phyloP scores from a whole-genome alignment of 2,329 filamentous ascomycete species.

The Botrytis porri region DNA sequence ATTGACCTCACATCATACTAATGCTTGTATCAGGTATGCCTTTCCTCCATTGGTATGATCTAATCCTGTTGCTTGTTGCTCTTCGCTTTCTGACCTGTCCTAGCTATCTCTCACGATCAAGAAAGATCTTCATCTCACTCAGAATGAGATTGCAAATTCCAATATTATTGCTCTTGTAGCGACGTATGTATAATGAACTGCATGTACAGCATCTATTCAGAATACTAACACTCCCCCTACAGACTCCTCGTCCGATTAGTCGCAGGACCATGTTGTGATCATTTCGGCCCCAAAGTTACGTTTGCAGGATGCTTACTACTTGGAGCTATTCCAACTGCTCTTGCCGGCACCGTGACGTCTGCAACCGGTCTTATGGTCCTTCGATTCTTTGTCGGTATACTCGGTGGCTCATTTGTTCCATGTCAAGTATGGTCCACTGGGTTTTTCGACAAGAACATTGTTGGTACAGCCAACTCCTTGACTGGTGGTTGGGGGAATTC shows the following conservation, averaged over 20 bases:
- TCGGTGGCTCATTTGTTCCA: slow-evolving; percentile 75
- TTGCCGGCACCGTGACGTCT: slow-evolving; percentile 73
- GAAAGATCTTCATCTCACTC: slow-evolving; percentile 69
- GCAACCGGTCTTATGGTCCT: slow-evolving; percentile 66
- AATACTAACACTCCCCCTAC: slow-evolving; percentile 5
- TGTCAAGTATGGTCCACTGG: slow-evolving; percentile 92
- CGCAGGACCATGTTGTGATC: slow-evolving; percentile 81
- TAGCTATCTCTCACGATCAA: slow-evolving; percentile 63
- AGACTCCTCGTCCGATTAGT: slow-evolving; percentile 69
- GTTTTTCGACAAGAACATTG: slow-evolving; percentile 90
- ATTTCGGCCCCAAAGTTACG: slow-evolving; percentile 74
- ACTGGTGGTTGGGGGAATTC: slow-evolving; percentile 84
- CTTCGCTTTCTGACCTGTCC: slow-evolving; percentile 40
- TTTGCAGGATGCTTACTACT: slow-evolving; percentile 75
- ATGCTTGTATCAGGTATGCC: slow-evolving; percentile 59
- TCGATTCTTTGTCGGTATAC: slow-evolving; percentile 77
- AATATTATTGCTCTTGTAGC: slow-evolving; percentile 80
- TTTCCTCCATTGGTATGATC: slow-evolving; percentile 62
- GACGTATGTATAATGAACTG: slow-evolving; percentile 42
- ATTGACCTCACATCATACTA: slow-evolving; percentile 58
- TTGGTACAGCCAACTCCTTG: slow-evolving; percentile 83
- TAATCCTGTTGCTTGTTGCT: not conserved
- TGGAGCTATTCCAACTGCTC: slow-evolving; percentile 76
- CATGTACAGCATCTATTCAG: not conserved
- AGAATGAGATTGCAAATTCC: slow-evolving; percentile 76